Percentiles rank a stretch among this genome's conserved stretches.
Evolutionary conservation across 768 basidiomycete genomes (phyloP).

Genomic region (Macrolepiota albuminosa): DNA sequence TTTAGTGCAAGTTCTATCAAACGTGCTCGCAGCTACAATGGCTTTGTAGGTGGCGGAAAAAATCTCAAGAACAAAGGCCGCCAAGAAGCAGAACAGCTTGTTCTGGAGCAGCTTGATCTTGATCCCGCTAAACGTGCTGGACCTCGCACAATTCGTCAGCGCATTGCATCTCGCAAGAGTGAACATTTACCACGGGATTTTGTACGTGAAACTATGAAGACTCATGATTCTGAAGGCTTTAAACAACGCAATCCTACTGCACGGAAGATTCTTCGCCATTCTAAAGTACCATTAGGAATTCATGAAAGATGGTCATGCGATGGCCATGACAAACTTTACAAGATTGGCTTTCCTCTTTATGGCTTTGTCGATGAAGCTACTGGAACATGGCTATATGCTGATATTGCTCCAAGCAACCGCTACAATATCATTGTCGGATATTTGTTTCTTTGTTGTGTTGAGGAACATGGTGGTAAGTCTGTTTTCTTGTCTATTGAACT

Average conservation of each 20-base stretch:
- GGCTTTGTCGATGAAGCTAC: constrained; percentile 9
- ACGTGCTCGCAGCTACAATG: background rate
- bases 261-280: constrained; percentile 19
- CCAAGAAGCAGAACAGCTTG: background rate
- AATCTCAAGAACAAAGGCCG: background rate
- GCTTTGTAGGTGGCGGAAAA: background rate
- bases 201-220: background rate
- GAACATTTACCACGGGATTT: background rate
- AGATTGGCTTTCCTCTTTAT: constrained; percentile 36
- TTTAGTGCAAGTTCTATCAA: background rate
- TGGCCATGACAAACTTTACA: constrained; percentile 14
- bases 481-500: background rate
- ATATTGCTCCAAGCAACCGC: constrained; percentile 10
- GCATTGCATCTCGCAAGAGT: background rate
- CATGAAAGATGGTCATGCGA: background rate
- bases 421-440: constrained; percentile 3
- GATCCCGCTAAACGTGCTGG: background rate
- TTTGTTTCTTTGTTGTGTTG: constrained; percentile 25
- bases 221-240: background rate
- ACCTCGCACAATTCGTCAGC: background rate
- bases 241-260: background rate
- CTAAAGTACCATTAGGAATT: constrained; percentile 20
- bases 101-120: background rate
- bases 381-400: constrained; percentile 3
- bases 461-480: constrained; percentile 24